Conservation (phyloP, 371 early-diverging fungal species). For the Mucor piriformis region DNA sequence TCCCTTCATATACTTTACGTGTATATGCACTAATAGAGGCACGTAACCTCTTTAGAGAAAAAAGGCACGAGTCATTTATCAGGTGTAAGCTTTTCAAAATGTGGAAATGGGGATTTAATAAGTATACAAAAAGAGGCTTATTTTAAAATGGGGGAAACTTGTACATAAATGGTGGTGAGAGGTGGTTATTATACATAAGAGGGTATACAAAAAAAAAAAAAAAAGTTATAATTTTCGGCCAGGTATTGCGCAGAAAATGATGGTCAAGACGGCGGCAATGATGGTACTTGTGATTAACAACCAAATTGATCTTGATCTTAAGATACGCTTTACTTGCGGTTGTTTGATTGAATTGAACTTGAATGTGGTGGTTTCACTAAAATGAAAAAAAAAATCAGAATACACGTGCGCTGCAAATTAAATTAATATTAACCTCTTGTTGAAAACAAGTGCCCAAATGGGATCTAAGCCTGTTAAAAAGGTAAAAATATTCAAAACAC, state of each 20-base stretch:
- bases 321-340: constrained; percentile 42
- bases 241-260: constrained; percentile 51
- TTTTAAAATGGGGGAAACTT: too few species aligned
- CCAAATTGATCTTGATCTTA: constrained; percentile 49
- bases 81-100: too few species aligned
- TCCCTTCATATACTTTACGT: too few species aligned
- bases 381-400: neutral
- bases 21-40: too few species aligned
- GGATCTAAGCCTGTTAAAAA: constrained; percentile 54
- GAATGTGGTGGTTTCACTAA: constrained; percentile 55
- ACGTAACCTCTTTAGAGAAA: too few species aligned
- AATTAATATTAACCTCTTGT: constrained; percentile 40
- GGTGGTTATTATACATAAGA: constrained; percentile 1
- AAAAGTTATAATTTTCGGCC: constrained; percentile 48
- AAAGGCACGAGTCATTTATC: too few species aligned
- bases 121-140: too few species aligned
- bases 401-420: neutral
- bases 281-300: constrained; percentile 29
- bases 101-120: too few species aligned
- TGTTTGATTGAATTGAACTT: constrained; percentile 49
- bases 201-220: too few species aligned
- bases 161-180: too few species aligned
- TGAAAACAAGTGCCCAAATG: constrained; percentile 48
- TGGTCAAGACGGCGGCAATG: constrained; percentile 36
- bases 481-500: constrained; percentile 38